Evolutionary conservation across 345 rosid genomes (phyloP).

Genomic region (Populus pruinosa): DNA sequence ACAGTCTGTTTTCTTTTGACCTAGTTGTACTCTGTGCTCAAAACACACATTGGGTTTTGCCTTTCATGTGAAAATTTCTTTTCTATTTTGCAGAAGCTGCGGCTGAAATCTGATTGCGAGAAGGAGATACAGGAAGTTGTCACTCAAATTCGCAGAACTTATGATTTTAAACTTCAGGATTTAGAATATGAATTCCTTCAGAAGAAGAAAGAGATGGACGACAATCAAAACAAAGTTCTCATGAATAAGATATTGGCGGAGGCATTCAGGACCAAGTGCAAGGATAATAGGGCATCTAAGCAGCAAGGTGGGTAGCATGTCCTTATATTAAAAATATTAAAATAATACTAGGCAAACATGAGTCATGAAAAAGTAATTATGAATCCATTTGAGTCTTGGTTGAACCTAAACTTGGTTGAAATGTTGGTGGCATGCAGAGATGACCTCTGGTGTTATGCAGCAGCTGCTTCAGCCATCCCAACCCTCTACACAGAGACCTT

Average conservation of each 20-base stretch:
- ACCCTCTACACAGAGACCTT: slow-evolving; percentile 20
- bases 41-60: neutral
- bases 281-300: slow-evolving; percentile 29
- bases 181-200: slow-evolving; percentile 32
- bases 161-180: slow-evolving; percentile 39
- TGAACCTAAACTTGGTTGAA: neutral
- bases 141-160: slow-evolving; percentile 44
- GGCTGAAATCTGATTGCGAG: slow-evolving; percentile 41
- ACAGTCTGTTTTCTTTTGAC: slow-evolving; percentile 31
- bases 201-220: slow-evolving; percentile 40
- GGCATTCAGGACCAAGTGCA: slow-evolving; percentile 52
- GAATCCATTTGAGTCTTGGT: neutral
- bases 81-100: slow-evolving; percentile 43
- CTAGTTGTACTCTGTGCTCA: slow-evolving; percentile 7
- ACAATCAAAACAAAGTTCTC: slow-evolving; percentile 32
- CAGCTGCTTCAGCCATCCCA: slow-evolving; percentile 31
- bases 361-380: neutral
- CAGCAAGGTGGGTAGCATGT: slow-evolving; percentile 37
- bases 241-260: slow-evolving; percentile 56
- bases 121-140: slow-evolving; percentile 51
- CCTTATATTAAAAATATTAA: neutral
- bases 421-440: slow-evolving; percentile 30
- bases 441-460: slow-evolving; percentile 30
- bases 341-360: no score
- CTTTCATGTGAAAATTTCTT: neutral